These are phyloP conservation scores for Ganoderma leucocontextum DNA, from an alignment of 1,284 basidiomycete genomes.

Conservation along the genomic window DNA sequence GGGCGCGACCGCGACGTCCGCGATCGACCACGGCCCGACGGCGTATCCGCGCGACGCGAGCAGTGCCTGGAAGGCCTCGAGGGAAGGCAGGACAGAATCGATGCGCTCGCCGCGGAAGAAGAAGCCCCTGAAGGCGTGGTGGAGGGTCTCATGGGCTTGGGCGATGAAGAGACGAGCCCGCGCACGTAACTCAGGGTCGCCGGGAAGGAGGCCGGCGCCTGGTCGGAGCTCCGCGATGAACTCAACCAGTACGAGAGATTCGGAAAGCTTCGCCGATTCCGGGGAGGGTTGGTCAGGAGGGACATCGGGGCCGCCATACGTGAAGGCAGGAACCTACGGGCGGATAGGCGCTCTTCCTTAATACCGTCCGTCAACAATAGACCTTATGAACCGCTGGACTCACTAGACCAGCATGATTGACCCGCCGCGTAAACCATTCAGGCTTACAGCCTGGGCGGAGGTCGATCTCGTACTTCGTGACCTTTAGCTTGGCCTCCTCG, in stretches of 20 bases:
- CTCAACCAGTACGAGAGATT: constrained; percentile 68
- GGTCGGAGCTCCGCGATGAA: constrained; percentile 66
- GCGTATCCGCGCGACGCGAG: constrained; percentile 40
- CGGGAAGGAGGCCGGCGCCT: constrained; percentile 53
- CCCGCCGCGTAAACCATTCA: constrained; percentile 42
- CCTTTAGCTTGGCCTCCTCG: constrained; percentile 36
- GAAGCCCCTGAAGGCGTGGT: constrained; percentile 42
- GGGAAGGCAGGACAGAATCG: constrained; percentile 47
- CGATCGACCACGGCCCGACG: constrained; percentile 52
- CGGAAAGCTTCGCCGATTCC: constrained; percentile 63
- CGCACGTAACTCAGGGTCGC: constrained; percentile 61
- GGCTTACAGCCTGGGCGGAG: constrained; percentile 47
- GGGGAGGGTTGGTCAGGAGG: constrained; percentile 61
- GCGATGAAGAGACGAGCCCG: constrained; percentile 69
- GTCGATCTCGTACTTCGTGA: constrained; percentile 36
- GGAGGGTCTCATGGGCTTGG: constrained; percentile 53
- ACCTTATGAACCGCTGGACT: constrained; percentile 8
- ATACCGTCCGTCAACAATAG: constrained; percentile 3
- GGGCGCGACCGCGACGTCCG: constrained; percentile 46
- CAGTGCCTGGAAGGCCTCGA: constrained; percentile 45
- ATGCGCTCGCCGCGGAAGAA: constrained; percentile 51
- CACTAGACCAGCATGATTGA: constrained; percentile 50
- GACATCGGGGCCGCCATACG: constrained; percentile 63
- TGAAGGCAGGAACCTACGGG: constrained; percentile 56
- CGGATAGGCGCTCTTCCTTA: constrained; percentile 11